These are phyloP conservation scores for Penicillium goetzii DNA, from an alignment of 495 filamentous ascomycete species.

Conservation along the genomic window DNA sequence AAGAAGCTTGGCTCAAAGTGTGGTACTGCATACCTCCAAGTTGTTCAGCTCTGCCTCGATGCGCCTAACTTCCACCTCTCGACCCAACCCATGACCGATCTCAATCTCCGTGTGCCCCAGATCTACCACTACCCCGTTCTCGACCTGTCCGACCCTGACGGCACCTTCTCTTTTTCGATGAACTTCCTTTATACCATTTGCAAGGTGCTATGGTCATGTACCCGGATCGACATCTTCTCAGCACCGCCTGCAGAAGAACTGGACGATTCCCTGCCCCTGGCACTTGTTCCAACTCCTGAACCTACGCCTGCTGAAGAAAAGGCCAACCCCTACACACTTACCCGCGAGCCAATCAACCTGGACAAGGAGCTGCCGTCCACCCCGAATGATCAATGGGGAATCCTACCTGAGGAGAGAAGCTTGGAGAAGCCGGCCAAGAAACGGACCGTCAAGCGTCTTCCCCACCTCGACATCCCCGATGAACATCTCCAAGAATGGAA, in stretches of 20 bases:
- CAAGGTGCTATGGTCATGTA: slow-evolving; percentile 51
- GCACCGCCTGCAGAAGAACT: slow-evolving; percentile 49
- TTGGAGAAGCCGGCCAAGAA: slow-evolving; percentile 43
- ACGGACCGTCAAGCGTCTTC: slow-evolving; percentile 49
- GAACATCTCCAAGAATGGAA: slow-evolving; percentile 74
- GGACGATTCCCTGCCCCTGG: slow-evolving; percentile 51
- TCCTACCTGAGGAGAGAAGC: slow-evolving; percentile 30
- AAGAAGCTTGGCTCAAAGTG: slow-evolving; percentile 73
- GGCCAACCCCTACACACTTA: slow-evolving; percentile 23
- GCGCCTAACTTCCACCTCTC: slow-evolving; percentile 67
- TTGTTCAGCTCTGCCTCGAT: slow-evolving; percentile 77
- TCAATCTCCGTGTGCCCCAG: slow-evolving; percentile 47
- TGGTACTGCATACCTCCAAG: slow-evolving; percentile 76
- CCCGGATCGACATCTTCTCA: slow-evolving; percentile 50
- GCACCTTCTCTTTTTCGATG: slow-evolving; percentile 52
- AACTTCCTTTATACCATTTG: slow-evolving; percentile 53
- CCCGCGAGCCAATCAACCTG: slow-evolving; percentile 24
- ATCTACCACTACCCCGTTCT: slow-evolving; percentile 55
- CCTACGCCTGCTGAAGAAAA: slow-evolving; percentile 33
- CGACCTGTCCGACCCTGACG: slow-evolving; percentile 50
- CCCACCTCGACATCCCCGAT: slow-evolving; percentile 56
- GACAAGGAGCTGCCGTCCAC: slow-evolving; percentile 30
- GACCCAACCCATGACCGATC: slow-evolving; percentile 58
- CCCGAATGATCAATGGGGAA: slow-evolving; percentile 32
- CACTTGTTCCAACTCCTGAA: slow-evolving; percentile 46